phyloP scores from a whole-genome alignment of 352 stramenopile species.

The Phytopythium mirpurense region DNA sequence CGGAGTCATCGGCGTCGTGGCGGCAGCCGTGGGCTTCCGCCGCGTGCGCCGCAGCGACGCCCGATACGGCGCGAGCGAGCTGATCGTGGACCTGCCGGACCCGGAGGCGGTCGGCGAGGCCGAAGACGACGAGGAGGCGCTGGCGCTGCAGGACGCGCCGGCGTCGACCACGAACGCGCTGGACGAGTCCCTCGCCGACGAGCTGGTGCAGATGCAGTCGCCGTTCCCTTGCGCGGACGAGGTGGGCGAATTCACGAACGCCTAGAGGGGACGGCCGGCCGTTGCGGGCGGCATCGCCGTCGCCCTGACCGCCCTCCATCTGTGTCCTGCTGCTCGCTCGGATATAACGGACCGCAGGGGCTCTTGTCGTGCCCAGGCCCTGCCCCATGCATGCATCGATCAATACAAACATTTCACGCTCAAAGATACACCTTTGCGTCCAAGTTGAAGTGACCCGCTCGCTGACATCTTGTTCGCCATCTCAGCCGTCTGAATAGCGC shows the following conservation, averaged over 20 bases:
- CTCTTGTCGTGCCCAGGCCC: neutral
- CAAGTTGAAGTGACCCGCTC: neutral
- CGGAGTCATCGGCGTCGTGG: slow-evolving; percentile 14
- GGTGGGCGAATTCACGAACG: slow-evolving; percentile 24
- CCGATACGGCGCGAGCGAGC: slow-evolving; percentile 18
- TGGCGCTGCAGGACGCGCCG: slow-evolving; percentile 7
- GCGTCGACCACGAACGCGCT: slow-evolving; percentile 5
- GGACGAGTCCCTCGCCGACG: neutral
- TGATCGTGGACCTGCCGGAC: slow-evolving; percentile 23
- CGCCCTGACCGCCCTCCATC: neutral
- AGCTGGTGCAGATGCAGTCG: slow-evolving; percentile 1
- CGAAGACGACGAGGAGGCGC: slow-evolving; percentile 11
- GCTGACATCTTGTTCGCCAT: no score
- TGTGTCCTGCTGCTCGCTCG: neutral
- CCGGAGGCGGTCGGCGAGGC: slow-evolving; percentile 8
- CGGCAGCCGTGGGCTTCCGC: slow-evolving; percentile 17
- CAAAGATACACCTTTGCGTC: no score
- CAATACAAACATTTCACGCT: no score
- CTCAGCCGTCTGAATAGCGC: no score
- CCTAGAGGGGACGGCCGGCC: slow-evolving; percentile 3
- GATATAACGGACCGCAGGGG: neutral
- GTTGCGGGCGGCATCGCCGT: neutral
- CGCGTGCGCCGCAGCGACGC: slow-evolving; percentile 25
- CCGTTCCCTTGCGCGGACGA: slow-evolving; percentile 9
- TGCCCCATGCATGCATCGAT: no score